phyloP scores from a whole-genome alignment of 1,139 yeast genomes.

The Petasospora rhodanensis region DNA sequence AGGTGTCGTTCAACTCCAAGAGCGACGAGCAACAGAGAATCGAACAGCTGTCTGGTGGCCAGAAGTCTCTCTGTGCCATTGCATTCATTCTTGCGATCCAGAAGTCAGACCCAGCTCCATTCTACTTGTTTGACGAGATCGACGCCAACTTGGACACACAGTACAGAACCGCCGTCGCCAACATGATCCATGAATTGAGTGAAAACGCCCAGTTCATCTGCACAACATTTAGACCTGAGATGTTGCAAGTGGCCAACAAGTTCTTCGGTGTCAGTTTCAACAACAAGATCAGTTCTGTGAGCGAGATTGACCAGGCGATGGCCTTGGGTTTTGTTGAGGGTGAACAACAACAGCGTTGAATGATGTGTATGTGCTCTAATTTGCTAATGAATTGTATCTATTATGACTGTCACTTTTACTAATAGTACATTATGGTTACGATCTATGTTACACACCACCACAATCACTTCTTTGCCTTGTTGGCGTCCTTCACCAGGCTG shows the following conservation, averaged over 20 bases:
- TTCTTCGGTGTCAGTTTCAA: slow-evolving; percentile 85
- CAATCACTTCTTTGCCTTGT: slow-evolving; percentile 5
- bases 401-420: too few relatives aligned
- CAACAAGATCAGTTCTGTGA: slow-evolving; percentile 77
- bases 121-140: slow-evolving; percentile 90
- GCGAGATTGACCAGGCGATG: slow-evolving; percentile 63
- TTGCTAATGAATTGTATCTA: too few relatives aligned
- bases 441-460: slow-evolving; percentile 2
- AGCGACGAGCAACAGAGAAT: slow-evolving; percentile 83
- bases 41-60: slow-evolving; percentile 95
- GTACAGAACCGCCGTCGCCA: slow-evolving; percentile 85
- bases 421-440: too few relatives aligned
- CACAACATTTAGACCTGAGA: slow-evolving; percentile 92
- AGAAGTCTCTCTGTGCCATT: slow-evolving; percentile 90
- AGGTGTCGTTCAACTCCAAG: slow-evolving; percentile 87
- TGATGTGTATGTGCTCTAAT: too few relatives aligned
- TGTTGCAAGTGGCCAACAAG: slow-evolving; percentile 81
- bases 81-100: slow-evolving; percentile 92
- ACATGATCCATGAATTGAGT: slow-evolving; percentile 63
- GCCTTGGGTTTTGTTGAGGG: slow-evolving; percentile 83
- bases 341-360: slow-evolving; percentile 28
- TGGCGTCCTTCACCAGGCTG: slow-evolving; percentile 45
- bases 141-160: slow-evolving; percentile 95
- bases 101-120: slow-evolving; percentile 94
- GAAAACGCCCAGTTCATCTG: slow-evolving; percentile 82